Percentiles rank a stretch among this genome's conserved stretches.
Evolutionary conservation across 2,329 filamentous ascomycete species (phyloP).

Genomic region (Allantophomopsis lycopodina): DNA sequence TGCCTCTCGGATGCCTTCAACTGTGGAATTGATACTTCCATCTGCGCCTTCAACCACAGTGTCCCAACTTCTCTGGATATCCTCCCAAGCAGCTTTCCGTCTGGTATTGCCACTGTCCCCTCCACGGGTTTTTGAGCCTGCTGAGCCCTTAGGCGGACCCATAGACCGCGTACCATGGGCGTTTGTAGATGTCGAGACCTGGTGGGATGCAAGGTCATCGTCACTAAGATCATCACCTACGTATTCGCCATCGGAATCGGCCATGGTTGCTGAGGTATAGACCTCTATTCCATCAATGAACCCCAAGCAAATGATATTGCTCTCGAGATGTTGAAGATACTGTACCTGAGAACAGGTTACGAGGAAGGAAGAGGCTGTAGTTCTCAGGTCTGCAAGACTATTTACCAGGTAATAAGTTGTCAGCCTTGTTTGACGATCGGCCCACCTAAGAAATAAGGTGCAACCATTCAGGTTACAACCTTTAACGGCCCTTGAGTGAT

Average conservation of each 20-base stretch:
- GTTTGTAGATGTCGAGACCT: constrained; percentile 4
- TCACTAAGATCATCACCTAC: constrained; percentile 49
- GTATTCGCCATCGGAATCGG: constrained; percentile 61
- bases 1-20: constrained; percentile 66
- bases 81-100: constrained; percentile 47
- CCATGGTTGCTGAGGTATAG: constrained; percentile 32
- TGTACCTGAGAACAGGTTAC: too few relatives aligned
- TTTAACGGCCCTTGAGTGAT: too few relatives aligned
- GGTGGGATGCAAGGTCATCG: constrained; percentile 37
- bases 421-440: too few relatives aligned
- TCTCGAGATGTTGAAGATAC: too few relatives aligned
- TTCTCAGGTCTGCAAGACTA: too few relatives aligned
- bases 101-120: constrained; percentile 18
- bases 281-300: too few relatives aligned
- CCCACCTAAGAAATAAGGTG: too few relatives aligned
- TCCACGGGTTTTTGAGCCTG: constrained; percentile 13
- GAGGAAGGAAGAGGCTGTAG: too few relatives aligned
- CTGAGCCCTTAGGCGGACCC: constrained; percentile 11
- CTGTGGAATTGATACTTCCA: constrained; percentile 56
- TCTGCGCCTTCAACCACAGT: constrained; percentile 66
- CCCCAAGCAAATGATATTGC: too few relatives aligned
- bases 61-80: constrained; percentile 57
- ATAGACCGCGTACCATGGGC: constrained; percentile 16
- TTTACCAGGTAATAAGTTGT: too few relatives aligned
- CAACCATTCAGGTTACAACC: too few relatives aligned